phyloP scores from a whole-genome alignment of 2,329 filamentous ascomycete genomes.

The Raffaelea albimanens region DNA sequence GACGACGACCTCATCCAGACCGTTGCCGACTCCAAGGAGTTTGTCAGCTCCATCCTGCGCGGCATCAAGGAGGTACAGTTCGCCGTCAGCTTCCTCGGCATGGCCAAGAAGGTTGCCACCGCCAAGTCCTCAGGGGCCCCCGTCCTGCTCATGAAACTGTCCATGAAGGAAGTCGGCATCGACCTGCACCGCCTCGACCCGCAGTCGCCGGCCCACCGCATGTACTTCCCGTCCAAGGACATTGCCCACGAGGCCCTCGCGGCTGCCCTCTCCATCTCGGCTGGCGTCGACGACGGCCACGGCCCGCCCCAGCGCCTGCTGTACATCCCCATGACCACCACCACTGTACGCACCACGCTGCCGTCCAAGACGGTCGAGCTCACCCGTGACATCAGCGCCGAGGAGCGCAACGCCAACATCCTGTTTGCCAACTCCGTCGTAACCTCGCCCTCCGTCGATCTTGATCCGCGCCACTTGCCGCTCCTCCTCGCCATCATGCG shows the following conservation, averaged over 20 bases:
- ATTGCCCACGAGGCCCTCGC: constrained; percentile 90
- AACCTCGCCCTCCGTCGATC: constrained; percentile 87
- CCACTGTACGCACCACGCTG: constrained; percentile 84
- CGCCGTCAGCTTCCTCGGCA: constrained; percentile 79
- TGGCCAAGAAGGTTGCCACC: constrained; percentile 70
- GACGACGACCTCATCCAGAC: constrained; percentile 65
- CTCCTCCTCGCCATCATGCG: constrained; percentile 70
- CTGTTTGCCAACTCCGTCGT: constrained; percentile 93
- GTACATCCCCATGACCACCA: constrained; percentile 96
- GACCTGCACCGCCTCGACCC: constrained; percentile 87
- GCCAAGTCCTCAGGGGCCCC: constrained; percentile 59
- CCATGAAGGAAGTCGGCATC: constrained; percentile 93
- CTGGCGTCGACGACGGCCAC: constrained; percentile 84
- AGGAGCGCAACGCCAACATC: constrained; percentile 90
- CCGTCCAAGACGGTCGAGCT: constrained; percentile 89
- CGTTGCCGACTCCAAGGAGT: constrained; percentile 86
- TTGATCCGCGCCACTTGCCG: constrained; percentile 86
- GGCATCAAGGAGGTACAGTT: constrained; percentile 97
- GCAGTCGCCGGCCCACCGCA: constrained; percentile 87
- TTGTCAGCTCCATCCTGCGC: constrained; percentile 78
- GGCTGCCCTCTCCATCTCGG: constrained; percentile 83
- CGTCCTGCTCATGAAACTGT: constrained; percentile 66
- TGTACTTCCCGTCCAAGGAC: constrained; percentile 93
- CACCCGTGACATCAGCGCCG: constrained; percentile 57
- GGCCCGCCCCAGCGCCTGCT: constrained; percentile 77